Conservation (phyloP, 495 filamentous ascomycete genomes). For the Patellaria atrata region DNA sequence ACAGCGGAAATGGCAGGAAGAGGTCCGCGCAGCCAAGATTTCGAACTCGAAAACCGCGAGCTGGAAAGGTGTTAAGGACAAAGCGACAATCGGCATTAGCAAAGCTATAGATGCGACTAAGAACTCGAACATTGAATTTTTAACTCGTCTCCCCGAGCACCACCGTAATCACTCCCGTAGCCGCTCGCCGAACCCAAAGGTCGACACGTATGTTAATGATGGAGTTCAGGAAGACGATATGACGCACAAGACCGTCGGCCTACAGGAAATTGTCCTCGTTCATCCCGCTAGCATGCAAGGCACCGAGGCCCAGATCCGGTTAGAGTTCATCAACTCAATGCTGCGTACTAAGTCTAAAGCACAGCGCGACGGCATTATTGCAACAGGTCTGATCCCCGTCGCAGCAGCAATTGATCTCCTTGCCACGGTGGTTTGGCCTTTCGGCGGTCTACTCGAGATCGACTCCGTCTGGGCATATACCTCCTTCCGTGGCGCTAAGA, state of each 20-base stretch:
- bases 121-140: slow-evolving; percentile 27
- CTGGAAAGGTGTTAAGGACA: slow-evolving; percentile 30
- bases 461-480: slow-evolving; percentile 28
- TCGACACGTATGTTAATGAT: slow-evolving; percentile 16
- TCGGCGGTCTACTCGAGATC: slow-evolving; percentile 28
- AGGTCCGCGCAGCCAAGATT: slow-evolving; percentile 28
- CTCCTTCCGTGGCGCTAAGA: slow-evolving; percentile 26
- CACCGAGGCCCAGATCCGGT: slow-evolving; percentile 21
- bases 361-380: slow-evolving; percentile 27
- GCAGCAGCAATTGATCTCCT: slow-evolving; percentile 26
- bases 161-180: no score
- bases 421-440: slow-evolving; percentile 25
- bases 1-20: slow-evolving; percentile 30
- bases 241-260: slow-evolving; percentile 23
- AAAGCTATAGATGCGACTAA: slow-evolving; percentile 25
- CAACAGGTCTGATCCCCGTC: slow-evolving; percentile 27
- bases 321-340: slow-evolving; percentile 27
- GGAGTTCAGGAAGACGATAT: slow-evolving; percentile 14
- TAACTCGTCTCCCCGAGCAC: slow-evolving; percentile 24
- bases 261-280: slow-evolving; percentile 26
- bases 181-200: slow-evolving; percentile 2
- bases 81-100: slow-evolving; percentile 25
- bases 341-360: slow-evolving; percentile 27
- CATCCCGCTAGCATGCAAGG: slow-evolving; percentile 24
- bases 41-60: slow-evolving; percentile 23